These are phyloP conservation scores for Botrytis aclada DNA, from an alignment of 2,329 filamentous ascomycete species.

Conservation along the genomic window DNA sequence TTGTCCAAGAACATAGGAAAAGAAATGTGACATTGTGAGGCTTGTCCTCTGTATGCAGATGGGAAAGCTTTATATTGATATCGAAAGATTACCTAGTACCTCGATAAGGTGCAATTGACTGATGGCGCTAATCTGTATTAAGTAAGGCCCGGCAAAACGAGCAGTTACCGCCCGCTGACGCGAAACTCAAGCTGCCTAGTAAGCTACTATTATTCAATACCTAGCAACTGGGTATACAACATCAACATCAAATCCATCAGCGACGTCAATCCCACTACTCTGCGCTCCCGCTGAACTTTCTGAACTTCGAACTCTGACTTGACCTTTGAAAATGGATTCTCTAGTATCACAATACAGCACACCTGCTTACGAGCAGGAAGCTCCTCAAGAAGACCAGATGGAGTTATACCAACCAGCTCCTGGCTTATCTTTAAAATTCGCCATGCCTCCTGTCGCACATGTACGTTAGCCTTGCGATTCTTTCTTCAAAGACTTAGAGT, in stretches of 20 bases:
- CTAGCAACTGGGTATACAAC: conserved; percentile 11
- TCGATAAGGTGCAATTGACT: not conserved
- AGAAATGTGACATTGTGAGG: not conserved
- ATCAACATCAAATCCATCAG: conserved; percentile 31
- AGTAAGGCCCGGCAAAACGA: not conserved
- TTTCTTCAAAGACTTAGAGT: conserved; percentile 19
- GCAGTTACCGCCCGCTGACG: conserved; percentile 23
- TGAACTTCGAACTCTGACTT: not conserved
- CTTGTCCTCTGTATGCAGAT: not conserved
- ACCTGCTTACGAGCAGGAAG: conserved; percentile 69
- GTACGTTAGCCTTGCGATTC: conserved; percentile 50
- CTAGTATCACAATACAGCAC: conserved; percentile 90
- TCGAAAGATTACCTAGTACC: not conserved
- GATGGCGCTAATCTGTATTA: not conserved
- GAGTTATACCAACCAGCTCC: conserved; percentile 69
- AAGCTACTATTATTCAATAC: conserved; percentile 24
- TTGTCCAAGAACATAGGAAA: not conserved
- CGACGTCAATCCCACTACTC: not conserved
- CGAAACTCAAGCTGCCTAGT: conserved; percentile 32
- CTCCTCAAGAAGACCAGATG: conserved; percentile 68
- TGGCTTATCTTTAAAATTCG: conserved; percentile 86
- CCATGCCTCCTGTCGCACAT: conserved; percentile 87
- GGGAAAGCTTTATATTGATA: not conserved
- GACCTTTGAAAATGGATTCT: conserved; percentile 67
- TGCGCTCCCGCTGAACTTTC: not conserved